These are phyloP conservation scores for Antitrichia curtipendula DNA, from an alignment of 225 moss, liverwort and hornwort species.

Conservation along the genomic window DNA sequence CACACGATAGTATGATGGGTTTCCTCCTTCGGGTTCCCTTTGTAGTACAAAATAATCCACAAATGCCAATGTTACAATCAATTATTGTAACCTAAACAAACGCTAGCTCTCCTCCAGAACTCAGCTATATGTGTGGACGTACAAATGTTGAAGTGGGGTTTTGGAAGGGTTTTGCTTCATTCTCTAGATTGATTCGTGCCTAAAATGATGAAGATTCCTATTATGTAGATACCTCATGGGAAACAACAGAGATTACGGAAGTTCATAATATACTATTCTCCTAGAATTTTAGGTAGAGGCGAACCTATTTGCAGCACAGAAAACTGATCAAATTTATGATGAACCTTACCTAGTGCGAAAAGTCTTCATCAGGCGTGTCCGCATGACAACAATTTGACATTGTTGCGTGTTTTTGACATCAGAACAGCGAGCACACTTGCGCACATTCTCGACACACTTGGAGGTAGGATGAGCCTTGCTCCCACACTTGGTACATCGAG, in stretches of 20 bases:
- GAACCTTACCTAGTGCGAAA: slow-evolving; percentile 33
- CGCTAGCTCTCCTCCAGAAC: neutral
- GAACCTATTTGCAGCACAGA: neutral
- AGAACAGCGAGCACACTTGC: slow-evolving; percentile 55
- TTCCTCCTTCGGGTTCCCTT: neutral
- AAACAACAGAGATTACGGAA: neutral
- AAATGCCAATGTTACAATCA: neutral
- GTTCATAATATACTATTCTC: neutral
- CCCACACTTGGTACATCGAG: slow-evolving; percentile 56
- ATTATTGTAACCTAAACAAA: neutral
- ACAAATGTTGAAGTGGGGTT: neutral
- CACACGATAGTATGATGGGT: neutral
- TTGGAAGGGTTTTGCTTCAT: neutral
- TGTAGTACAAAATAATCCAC: neutral
- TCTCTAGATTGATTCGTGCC: neutral
- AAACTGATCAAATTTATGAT: neutral
- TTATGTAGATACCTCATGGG: neutral
- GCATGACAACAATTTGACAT: slow-evolving; percentile 61
- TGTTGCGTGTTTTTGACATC: slow-evolving; percentile 27
- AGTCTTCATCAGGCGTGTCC: slow-evolving; percentile 70
- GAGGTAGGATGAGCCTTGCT: slow-evolving; percentile 46
- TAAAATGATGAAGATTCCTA: neutral
- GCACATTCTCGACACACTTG: slow-evolving; percentile 24
- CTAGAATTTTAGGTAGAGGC: neutral
- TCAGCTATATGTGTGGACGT: neutral